Evolutionary conservation across 768 basidiomycete genomes (phyloP).

Genomic region (Suillus subaureus): DNA sequence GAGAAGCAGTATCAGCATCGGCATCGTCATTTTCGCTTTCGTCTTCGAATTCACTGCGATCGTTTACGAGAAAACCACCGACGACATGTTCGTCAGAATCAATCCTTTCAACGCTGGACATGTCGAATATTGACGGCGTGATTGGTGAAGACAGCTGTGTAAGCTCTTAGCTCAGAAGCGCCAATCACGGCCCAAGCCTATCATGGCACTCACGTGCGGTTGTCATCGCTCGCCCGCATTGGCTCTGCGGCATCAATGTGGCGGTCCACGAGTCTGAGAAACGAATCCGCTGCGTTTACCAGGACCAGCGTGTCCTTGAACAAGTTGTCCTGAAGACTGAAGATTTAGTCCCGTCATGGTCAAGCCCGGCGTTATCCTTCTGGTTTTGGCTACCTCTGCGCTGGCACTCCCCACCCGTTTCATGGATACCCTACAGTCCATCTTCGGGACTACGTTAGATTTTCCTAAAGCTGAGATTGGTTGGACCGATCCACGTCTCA

Average conservation of each 20-base stretch:
- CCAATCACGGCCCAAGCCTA: not conserved
- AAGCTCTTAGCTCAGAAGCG: not conserved
- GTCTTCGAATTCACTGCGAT: conserved; percentile 10
- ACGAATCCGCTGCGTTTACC: not conserved
- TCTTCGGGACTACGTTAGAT: not conserved
- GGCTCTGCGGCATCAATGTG: not conserved
- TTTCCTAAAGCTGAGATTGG: conserved; percentile 35
- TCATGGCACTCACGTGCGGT: not conserved
- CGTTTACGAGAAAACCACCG: conserved; percentile 8
- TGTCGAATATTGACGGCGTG: conserved; percentile 2
- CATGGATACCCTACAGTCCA: conserved; percentile 1
- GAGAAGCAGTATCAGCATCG: conserved; percentile 78
- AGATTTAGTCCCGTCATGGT: not conserved
- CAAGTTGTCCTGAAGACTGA: not conserved
- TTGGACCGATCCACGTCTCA: conserved; percentile 69
- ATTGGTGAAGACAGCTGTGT: not conserved
- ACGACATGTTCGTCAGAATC: conserved; percentile 1
- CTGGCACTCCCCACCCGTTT: conserved; percentile 2
- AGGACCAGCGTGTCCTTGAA: not conserved
- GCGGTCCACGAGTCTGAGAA: not conserved
- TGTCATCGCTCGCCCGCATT: not conserved
- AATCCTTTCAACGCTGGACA: conserved; percentile 1
- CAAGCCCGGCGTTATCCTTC: not conserved
- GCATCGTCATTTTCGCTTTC: conserved; percentile 38
- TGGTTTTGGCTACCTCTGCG: not conserved